Base-by-base conservation (phyloP, 805 yeast species). In the Candida corydali region DNA sequence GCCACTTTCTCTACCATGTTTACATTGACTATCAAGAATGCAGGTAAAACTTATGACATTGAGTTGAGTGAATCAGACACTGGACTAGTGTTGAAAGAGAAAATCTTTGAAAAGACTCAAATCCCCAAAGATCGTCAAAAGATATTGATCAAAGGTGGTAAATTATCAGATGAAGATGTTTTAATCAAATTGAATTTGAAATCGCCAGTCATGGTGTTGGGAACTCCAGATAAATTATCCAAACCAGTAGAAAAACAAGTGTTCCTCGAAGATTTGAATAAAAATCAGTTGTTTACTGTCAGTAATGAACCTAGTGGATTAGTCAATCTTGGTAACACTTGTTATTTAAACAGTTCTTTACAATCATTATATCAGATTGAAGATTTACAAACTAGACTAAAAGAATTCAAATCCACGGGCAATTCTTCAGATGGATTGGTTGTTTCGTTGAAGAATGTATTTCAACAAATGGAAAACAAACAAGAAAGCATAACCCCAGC, bases 81-180 rank as follows among this genome's bases (percentile, higher is more conserved):
- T 2, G 94, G 88, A 5, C 54, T 65, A 20, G 73, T 69, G 5
- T 73, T 85, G 58, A 91, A 88, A 56, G 61, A 68, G 32, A 80
- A 81, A 58, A 79, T 93, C 38, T 80, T 75, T 47, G 75, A 78
- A 16, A 57, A 77, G 40, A 91, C 98, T 2, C 78, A 78, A 40
- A 86, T 93, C 38, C 95, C 96, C n/a, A 76, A 80, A 1, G 83
- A 78, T 37, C 80, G 96, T 49, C 98, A 93, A 63, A 91, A 91
- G 65, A 82, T 89, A 42, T 72, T 93, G 54, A 76, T 87, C 36
- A 88, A 86, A 63, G 91, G 94, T 9, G 96, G 96, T 28, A 94
- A 88, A 57, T 63, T 93, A 50, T 71, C 73, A 38, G 91, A 87
- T 59, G 89, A 83, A 42, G 65, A 63, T n/a, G 64, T 69, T 26